Evolutionary conservation across 371 early-diverging fungal genomes (phyloP).

Genomic region (Dichotomocladium elegans): DNA sequence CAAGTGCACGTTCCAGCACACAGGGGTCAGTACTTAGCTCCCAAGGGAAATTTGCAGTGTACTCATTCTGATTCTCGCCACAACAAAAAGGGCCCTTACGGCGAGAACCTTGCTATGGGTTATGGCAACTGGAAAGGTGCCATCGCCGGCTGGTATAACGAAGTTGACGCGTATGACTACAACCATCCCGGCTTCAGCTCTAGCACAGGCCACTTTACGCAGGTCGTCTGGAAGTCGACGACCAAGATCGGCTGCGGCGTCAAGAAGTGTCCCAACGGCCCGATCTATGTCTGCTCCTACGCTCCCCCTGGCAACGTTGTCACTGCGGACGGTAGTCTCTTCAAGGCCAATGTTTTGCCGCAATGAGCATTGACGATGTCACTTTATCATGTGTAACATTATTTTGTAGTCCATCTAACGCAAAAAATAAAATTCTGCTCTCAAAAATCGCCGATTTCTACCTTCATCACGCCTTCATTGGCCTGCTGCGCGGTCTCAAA

Average conservation of each 20-base stretch:
- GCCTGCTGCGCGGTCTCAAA: constrained; percentile 9
- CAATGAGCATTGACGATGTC: no score
- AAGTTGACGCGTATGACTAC: constrained; percentile 38
- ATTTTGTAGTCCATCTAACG: no score
- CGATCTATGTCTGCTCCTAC: constrained; percentile 49
- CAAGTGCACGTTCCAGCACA: constrained; percentile 39
- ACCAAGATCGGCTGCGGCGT: constrained; percentile 51
- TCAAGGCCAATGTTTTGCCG: constrained; percentile 40
- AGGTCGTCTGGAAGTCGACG: constrained; percentile 50
- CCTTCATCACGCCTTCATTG: constrained; percentile 14
- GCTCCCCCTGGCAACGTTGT: constrained; percentile 43
- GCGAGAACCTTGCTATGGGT: constrained; percentile 49
- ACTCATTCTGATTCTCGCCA: not conserved
- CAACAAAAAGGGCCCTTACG: constrained; percentile 14
- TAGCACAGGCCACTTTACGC: constrained; percentile 50
- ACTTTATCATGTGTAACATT: no score
- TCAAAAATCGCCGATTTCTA: constrained; percentile 21
- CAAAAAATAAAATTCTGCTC: not conserved
- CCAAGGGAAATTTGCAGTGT: not conserved
- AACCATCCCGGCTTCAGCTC: constrained; percentile 18
- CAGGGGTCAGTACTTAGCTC: not conserved
- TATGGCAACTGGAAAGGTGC: constrained; percentile 23
- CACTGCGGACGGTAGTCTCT: constrained; percentile 15
- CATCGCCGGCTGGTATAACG: constrained; percentile 44
- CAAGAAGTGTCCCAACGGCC: constrained; percentile 30